Evolutionary conservation across 805 yeast species (phyloP).

Genomic region (Saccharomycopsis capsularis): DNA sequence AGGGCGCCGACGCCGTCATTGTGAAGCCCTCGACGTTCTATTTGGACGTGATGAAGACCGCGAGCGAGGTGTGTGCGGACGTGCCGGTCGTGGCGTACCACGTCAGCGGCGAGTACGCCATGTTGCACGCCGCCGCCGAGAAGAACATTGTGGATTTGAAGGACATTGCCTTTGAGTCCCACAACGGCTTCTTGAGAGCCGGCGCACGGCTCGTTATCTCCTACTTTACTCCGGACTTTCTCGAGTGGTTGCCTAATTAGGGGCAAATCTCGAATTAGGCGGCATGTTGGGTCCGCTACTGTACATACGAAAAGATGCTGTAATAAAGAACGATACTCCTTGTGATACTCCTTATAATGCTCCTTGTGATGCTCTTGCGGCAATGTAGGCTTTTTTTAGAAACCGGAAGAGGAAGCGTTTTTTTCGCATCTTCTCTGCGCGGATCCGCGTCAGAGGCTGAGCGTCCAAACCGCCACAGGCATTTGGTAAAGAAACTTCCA

Average conservation of each 20-base stretch:
- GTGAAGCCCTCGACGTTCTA: constrained; percentile 96
- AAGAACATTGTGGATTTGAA: constrained; percentile 86
- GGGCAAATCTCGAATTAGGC: too few relatives aligned
- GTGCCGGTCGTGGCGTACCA: constrained; percentile 93
- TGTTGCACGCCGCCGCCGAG: constrained; percentile 97
- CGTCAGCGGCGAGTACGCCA: constrained; percentile 95
- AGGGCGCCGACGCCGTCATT: constrained; percentile 94
- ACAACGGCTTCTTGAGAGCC: constrained; percentile 87
- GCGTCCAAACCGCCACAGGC: too few relatives aligned
- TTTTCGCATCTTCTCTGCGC: too few relatives aligned
- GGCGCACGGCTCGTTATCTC: constrained; percentile 90
- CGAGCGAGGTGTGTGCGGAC: constrained; percentile 71
- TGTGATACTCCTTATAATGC: too few relatives aligned
- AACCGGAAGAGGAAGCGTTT: too few relatives aligned
- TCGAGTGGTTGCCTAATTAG: constrained; percentile 87
- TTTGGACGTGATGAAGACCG: constrained; percentile 84
- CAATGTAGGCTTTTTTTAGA: too few relatives aligned
- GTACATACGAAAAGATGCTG: too few relatives aligned
- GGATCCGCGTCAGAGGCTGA: too few relatives aligned
- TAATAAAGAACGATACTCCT: too few relatives aligned
- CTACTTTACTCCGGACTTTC: constrained; percentile 91
- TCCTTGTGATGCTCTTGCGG: too few relatives aligned
- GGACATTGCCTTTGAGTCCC: constrained; percentile 67
- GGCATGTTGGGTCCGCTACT: too few relatives aligned
- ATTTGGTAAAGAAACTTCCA: too few relatives aligned